Evolutionary conservation across 208 protist species (phyloP), one percentile per base, ranked within the genome.

Genomic region (Acanthamoeba quina): DNA sequence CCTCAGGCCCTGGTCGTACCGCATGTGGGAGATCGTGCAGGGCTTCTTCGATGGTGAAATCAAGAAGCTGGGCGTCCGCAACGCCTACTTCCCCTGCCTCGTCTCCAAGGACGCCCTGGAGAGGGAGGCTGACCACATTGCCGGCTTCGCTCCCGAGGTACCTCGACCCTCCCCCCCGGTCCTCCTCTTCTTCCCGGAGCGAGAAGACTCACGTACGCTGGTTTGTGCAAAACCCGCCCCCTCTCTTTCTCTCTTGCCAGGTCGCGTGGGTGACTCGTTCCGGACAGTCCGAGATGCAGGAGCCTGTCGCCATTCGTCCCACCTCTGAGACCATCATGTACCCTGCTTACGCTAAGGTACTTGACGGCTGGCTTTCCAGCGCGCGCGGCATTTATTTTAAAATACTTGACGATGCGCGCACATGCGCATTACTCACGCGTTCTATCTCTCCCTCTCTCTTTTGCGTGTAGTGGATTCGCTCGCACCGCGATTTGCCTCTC

Each of bases 281-380:
- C 74, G 97, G 97, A 34, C 74, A 96, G 37, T 97, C 97, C 2
- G 86, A 97, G 2, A 70, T 98, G 37, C 97, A 98, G 41, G 97
- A 99, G 90, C 99, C 99, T 64, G 98, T 99, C 90, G 99, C 99
- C 26, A 98, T 99, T 92, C 99, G 99, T 80, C 99, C 99, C 44
- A 99, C 99, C 29, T 99, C 98, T 88, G 99, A 99, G 98, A 99
- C 99, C 34, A 98, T 99, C 72, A 99, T 99, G 99, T 99, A 99
- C 96, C 99, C 99, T 44, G 97, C 98, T 76, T 99, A 99, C 95
- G 97, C 97, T 90, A 99, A 99, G 95, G 99, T 99, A 99, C n/a
- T 26, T 37, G 37, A 37, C 37, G 37, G 37, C 1, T 37, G 37
- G 37, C 37, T 37, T 37, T 37, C 37, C 37, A 37, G 37, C 37